Conservation (phyloP, 495 filamentous ascomycete genomes). For the Hypoxylon fuscum region DNA sequence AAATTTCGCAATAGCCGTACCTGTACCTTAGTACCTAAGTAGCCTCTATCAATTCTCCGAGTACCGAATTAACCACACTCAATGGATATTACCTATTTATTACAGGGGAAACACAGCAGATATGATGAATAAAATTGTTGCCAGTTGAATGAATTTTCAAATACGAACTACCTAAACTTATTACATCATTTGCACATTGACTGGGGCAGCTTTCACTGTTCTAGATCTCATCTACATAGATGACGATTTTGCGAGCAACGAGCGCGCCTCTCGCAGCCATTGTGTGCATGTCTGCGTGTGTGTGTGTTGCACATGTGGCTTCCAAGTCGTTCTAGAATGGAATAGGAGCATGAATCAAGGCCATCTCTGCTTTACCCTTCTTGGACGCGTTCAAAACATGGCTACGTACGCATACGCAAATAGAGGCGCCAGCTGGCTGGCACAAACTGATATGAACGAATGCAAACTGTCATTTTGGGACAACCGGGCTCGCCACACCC, state of each 20-base stretch:
- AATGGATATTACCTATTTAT: no score
- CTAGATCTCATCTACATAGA: no score
- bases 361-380: conserved; percentile 18
- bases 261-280: not conserved
- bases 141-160: no score
- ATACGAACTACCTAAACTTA: no score
- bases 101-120: no score
- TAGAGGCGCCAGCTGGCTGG: conserved; percentile 12
- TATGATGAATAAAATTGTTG: no score
- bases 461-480: conserved; percentile 35
- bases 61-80: no score
- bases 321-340: conserved; percentile 24
- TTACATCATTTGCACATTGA: no score
- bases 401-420: conserved; percentile 9
- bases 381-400: conserved; percentile 16
- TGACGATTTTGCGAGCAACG: not conserved
- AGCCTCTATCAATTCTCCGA: no score
- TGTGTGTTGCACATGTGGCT: conserved; percentile 23
- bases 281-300: conserved; percentile 4
- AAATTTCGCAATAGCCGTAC: no score
- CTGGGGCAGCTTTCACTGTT: no score
- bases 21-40: no score
- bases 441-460: conserved; percentile 26
- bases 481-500: conserved; percentile 30
- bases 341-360: not conserved